phyloP scores from a whole-genome alignment of 1,139 yeast species.

The Suhomyces terraborum region DNA sequence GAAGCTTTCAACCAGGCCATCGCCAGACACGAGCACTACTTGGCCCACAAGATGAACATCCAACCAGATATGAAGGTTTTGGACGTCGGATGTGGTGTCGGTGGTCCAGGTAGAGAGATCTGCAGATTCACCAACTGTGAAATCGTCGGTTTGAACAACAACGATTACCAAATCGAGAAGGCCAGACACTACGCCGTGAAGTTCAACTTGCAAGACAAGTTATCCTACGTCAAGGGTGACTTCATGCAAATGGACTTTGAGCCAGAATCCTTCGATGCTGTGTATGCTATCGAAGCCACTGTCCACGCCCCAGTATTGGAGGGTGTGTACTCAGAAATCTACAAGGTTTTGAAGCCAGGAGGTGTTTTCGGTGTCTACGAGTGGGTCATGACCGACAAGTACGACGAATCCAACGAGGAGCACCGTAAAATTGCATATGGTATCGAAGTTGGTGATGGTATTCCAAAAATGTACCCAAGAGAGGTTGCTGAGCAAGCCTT shows the following conservation, averaged over 20 bases:
- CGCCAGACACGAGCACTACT: slow-evolving; percentile 96
- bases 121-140: slow-evolving; percentile 85
- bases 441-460: slow-evolving; percentile 97
- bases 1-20: slow-evolving; percentile 94
- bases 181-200: slow-evolving; percentile 79
- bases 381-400: slow-evolving; percentile 97
- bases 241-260: slow-evolving; percentile 99
- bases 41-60: slow-evolving; percentile 85
- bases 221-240: slow-evolving; percentile 92
- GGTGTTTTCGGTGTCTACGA: slow-evolving; percentile 97
- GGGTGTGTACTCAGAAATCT: slow-evolving; percentile 94
- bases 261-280: slow-evolving; percentile 89
- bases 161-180: slow-evolving; percentile 94
- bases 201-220: slow-evolving; percentile 66
- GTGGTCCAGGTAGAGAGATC: slow-evolving; percentile 98
- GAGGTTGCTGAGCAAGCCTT: slow-evolving; percentile 88
- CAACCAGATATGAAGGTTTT: slow-evolving; percentile 80
- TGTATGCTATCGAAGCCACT: slow-evolving; percentile 97
- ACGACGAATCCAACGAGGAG: slow-evolving; percentile 82
- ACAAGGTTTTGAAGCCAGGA: slow-evolving; percentile 95
- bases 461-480: slow-evolving; percentile 91
- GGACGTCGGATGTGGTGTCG: slow-evolving; percentile 99
- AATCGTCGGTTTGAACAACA: slow-evolving; percentile 91
- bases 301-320: slow-evolving; percentile 97
- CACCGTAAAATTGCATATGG: slow-evolving; percentile 97